Evolutionary conservation across 2,329 filamentous ascomycete genomes (phyloP).

Genomic region (Penicillium sp.): DNA sequence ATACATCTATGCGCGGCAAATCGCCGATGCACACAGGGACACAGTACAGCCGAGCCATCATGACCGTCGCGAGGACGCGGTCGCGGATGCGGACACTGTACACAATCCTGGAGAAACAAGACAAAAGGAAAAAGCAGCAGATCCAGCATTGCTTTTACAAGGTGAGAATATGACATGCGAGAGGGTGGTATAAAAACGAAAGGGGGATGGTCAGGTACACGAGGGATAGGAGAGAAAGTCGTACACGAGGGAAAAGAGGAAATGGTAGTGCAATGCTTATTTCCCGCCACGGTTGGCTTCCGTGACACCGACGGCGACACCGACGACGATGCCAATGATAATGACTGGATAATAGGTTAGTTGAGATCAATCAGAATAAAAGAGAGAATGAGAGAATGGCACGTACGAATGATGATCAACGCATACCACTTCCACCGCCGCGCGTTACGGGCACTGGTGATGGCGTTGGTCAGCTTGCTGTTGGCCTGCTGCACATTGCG

Average conservation of each 20-base stretch:
- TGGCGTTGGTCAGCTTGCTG: slow-evolving; percentile 73
- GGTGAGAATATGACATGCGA: slow-evolving; percentile 20
- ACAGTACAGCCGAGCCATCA: slow-evolving; percentile 14
- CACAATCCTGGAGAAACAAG: slow-evolving; percentile 13
- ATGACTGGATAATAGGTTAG: slow-evolving; percentile 40
- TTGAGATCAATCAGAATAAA: slow-evolving; percentile 2
- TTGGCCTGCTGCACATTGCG: slow-evolving; percentile 83
- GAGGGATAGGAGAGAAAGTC: slow-evolving; percentile 8
- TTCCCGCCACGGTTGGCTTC: slow-evolving; percentile 24
- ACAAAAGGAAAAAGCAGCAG: slow-evolving; percentile 12
- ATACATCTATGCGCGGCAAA: slow-evolving; percentile 15
- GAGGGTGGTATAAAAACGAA: slow-evolving; percentile 25
- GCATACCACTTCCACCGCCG: slow-evolving; percentile 97
- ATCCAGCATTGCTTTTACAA: slow-evolving; percentile 25
- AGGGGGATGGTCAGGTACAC: slow-evolving; percentile 7
- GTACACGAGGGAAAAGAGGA: slow-evolving; percentile 10
- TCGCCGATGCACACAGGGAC: neutral
- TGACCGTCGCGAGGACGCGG: slow-evolving; percentile 6
- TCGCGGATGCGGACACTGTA: slow-evolving; percentile 12
- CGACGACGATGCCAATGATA: slow-evolving; percentile 52
- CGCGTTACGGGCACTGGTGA: slow-evolving; percentile 72
- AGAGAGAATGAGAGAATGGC: neutral
- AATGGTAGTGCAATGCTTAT: slow-evolving; percentile 6
- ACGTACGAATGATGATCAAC: slow-evolving; percentile 65
- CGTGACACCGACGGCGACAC: slow-evolving; percentile 48